phyloP scores from a whole-genome alignment of 2,329 filamentous ascomycete genomes.

The Cladosporium sp. region DNA sequence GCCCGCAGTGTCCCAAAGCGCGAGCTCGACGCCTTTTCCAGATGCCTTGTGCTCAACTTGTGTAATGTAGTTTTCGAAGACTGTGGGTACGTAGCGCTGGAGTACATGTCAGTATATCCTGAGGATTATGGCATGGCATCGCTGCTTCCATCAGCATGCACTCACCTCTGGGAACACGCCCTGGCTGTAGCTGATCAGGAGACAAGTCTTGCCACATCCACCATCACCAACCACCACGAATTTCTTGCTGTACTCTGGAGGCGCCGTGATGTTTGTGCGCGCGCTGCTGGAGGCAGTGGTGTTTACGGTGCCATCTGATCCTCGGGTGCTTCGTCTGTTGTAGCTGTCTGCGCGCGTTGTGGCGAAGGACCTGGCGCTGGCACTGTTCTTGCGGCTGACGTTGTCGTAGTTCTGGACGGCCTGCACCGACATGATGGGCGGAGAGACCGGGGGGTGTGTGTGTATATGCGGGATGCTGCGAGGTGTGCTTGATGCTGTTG shows the following conservation, averaged over 20 bases:
- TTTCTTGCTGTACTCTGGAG: conserved; percentile 95
- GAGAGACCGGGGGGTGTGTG: background rate
- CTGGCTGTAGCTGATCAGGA: conserved; percentile 98
- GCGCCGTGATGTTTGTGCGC: conserved; percentile 83
- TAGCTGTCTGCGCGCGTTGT: conserved; percentile 34
- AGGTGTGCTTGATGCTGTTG: conserved; percentile 15
- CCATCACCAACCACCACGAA: conserved; percentile 98
- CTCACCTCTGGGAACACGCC: conserved; percentile 97
- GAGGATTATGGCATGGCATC: background rate
- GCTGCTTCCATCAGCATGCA: background rate
- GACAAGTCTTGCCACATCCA: conserved; percentile 96
- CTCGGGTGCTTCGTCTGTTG: conserved; percentile 21
- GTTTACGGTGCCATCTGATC: conserved; percentile 21
- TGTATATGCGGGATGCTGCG: conserved; percentile 1
- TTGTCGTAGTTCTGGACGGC: conserved; percentile 54
- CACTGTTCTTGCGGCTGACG: conserved; percentile 56
- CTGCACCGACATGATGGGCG: conserved; percentile 34
- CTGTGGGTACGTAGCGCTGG: conserved; percentile 99
- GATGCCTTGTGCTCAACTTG: conserved; percentile 84
- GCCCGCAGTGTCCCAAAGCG: conserved; percentile 96
- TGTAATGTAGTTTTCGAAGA: conserved; percentile 99
- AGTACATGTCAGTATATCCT: conserved; percentile 22
- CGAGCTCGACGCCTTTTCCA: conserved; percentile 93
- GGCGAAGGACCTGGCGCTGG: conserved; percentile 23
- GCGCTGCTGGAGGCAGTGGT: conserved; percentile 58